A percentile compares a stretch with the other conserved stretches of the same genome.
These are phyloP conservation scores for Stemphylium beticola DNA, from an alignment of 2,329 filamentous ascomycete genomes.

Conservation along the genomic window DNA sequence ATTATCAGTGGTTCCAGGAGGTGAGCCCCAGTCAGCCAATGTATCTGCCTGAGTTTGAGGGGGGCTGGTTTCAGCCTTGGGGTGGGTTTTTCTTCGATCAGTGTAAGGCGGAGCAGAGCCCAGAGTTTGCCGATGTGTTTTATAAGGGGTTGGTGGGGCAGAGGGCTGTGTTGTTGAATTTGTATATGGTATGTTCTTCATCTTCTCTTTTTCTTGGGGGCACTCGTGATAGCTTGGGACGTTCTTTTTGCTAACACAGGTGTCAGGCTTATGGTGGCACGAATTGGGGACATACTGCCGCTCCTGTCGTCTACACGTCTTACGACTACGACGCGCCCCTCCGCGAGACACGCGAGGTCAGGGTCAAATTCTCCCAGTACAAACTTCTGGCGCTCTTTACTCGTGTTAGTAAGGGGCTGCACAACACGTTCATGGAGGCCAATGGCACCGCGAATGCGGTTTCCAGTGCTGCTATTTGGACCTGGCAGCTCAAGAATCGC, in stretches of 20 bases:
- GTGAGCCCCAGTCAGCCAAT: slow-evolving; percentile 62
- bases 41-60: slow-evolving; percentile 61
- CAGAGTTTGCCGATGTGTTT: slow-evolving; percentile 61
- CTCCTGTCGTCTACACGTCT: slow-evolving; percentile 54
- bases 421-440: slow-evolving; percentile 61
- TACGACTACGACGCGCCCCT: slow-evolving; percentile 59
- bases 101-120: slow-evolving; percentile 55
- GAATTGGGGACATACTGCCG: slow-evolving; percentile 60
- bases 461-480: slow-evolving; percentile 52
- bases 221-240: background rate
- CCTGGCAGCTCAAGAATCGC: slow-evolving; percentile 61
- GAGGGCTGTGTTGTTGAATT: slow-evolving; percentile 55
- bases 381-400: slow-evolving; percentile 63
- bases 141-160: slow-evolving; percentile 64
- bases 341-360: slow-evolving; percentile 61
- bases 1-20: slow-evolving; percentile 64
- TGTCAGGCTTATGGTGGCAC: slow-evolving; percentile 54
- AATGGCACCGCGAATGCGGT: slow-evolving; percentile 60
- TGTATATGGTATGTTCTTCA: slow-evolving; percentile 57
- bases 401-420: slow-evolving; percentile 57
- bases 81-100: slow-evolving; percentile 60
- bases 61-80: slow-evolving; percentile 62
- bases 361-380: slow-evolving; percentile 60
- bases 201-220: background rate
- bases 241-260: background rate